phyloP scores from a whole-genome alignment of 345 rosid species.

The Carallia pectinifolia region DNA sequence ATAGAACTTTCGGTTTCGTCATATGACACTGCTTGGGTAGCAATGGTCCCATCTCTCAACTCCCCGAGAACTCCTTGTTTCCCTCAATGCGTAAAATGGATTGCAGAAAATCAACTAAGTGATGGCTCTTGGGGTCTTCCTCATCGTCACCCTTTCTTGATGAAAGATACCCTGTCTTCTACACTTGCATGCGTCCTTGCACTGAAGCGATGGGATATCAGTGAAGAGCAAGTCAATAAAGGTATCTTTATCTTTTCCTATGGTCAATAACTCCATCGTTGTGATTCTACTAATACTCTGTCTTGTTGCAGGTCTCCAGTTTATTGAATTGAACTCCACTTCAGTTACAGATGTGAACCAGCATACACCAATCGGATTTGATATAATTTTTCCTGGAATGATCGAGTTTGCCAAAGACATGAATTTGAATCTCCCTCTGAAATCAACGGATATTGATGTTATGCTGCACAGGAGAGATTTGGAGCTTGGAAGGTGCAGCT shows the following conservation, averaged over 20 bases:
- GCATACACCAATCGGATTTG: slow-evolving; percentile 64
- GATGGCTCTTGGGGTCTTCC: slow-evolving; percentile 90
- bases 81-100: slow-evolving; percentile 69
- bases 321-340: slow-evolving; percentile 58
- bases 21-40: slow-evolving; percentile 91
- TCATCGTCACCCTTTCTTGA: slow-evolving; percentile 36
- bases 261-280: slow-evolving; percentile 1
- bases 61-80: slow-evolving; percentile 54
- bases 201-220: slow-evolving; percentile 69
- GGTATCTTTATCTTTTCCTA: slow-evolving; percentile 27
- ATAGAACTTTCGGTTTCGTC: slow-evolving; percentile 68
- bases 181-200: slow-evolving; percentile 83
- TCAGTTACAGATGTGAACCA: slow-evolving; percentile 55
- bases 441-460: slow-evolving; percentile 39
- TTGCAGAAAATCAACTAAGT: slow-evolving; percentile 62
- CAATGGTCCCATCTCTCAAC: slow-evolving; percentile 72
- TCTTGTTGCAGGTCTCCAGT: slow-evolving; percentile 56
- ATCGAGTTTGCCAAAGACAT: slow-evolving; percentile 61
- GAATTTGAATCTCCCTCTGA: slow-evolving; percentile 61
- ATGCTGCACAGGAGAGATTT: slow-evolving; percentile 49
- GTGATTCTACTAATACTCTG: slow-evolving; percentile 2
- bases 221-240: slow-evolving; percentile 59
- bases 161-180: slow-evolving; percentile 63
- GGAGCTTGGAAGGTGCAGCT: slow-evolving; percentile 56
- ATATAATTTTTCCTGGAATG: slow-evolving; percentile 81